Conservation (phyloP, 2,329 filamentous ascomycete genomes). For the Neopestalotiopsis sp. region DNA sequence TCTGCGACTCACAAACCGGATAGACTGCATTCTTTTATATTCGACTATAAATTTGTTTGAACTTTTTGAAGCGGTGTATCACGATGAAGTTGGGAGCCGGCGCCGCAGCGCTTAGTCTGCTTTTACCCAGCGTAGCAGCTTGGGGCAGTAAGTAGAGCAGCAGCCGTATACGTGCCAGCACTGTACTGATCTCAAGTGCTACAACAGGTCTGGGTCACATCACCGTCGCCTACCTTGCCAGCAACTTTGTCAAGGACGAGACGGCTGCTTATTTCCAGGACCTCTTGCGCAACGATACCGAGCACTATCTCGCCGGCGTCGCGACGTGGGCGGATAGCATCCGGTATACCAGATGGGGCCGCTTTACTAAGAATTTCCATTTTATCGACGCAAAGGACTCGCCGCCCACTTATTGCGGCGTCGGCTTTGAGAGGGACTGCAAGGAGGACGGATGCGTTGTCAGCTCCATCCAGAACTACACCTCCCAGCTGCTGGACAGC, state of each 20-base stretch:
- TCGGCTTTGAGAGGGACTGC: slow-evolving; percentile 68
- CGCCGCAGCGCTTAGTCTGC: slow-evolving; percentile 33
- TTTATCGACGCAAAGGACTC: slow-evolving; percentile 73
- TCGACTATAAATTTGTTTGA: background rate
- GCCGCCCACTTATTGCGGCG: slow-evolving; percentile 62
- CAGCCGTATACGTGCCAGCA: background rate
- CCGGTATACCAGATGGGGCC: slow-evolving; percentile 67
- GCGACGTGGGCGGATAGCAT: slow-evolving; percentile 73
- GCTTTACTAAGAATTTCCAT: slow-evolving; percentile 68
- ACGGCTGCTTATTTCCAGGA: slow-evolving; percentile 63
- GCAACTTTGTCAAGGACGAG: slow-evolving; percentile 61
- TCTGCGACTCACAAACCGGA: background rate
- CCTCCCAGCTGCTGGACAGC: slow-evolving; percentile 56
- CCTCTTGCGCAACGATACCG: slow-evolving; percentile 59
- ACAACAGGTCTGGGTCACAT: slow-evolving; percentile 67
- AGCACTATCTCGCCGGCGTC: slow-evolving; percentile 66
- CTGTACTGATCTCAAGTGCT: slow-evolving; percentile 19
- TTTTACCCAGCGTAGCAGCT: slow-evolving; percentile 41
- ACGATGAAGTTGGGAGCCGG: slow-evolving; percentile 37
- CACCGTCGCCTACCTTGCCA: slow-evolving; percentile 68
- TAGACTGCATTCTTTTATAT: background rate
- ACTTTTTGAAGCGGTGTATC: too few relatives aligned
- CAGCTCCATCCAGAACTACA: slow-evolving; percentile 66
- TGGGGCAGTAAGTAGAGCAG: slow-evolving; percentile 47
- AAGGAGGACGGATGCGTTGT: slow-evolving; percentile 67